Base-by-base conservation (phyloP, 306 rosid species). In the Trichosanthes cucumerina region DNA sequence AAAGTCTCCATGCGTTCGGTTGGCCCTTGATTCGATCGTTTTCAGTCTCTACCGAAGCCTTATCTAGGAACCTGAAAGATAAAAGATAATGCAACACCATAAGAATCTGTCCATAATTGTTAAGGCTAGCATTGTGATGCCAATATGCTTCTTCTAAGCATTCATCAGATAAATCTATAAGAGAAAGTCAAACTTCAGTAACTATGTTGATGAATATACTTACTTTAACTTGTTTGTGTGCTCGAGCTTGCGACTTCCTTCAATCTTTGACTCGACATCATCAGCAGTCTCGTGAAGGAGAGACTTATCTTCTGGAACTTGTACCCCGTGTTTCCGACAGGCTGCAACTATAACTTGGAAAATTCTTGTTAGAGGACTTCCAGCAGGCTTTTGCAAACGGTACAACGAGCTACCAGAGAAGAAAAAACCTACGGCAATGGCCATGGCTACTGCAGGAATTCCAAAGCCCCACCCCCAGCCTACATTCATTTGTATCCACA, bases 381-480 rank as follows among this genome's bases (percentile, higher is more conserved):
- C 97, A 59, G 93, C 96, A 0, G 98, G 93, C 68, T 82, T 59
- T 74, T 91, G 98, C 78, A 86, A 81, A 18, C 97, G 86, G 83
- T 91, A 93, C 68, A 87, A 70, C 18, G 28, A 24, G 76, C 90
- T 93, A 9, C 92, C 96, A 0, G 79, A 4, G 80, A 93, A 90
- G 83, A 88, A 93, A 79, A 75, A 90, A 65, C 84, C 75, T 71
- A 91, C 84, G 8, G 96, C 97, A 43, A 89, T 31, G 59, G 79
- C 83, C 97, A 91, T 93, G 39, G 97, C 91, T 46, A 88, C 93
- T 16, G 96, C 92, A 7, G 97, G 98, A 80, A 90, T 57, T 68
- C 97, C 98, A 77, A 93, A 93, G 21, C 98, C 97, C 98, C 93
- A 91, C 71, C 86, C 93, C 98, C 98, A 93, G 4, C 97, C 93